These are phyloP conservation scores for Diplosphaera chodatii DNA, from an alignment of 139 green algal species.

Conservation along the genomic window DNA sequence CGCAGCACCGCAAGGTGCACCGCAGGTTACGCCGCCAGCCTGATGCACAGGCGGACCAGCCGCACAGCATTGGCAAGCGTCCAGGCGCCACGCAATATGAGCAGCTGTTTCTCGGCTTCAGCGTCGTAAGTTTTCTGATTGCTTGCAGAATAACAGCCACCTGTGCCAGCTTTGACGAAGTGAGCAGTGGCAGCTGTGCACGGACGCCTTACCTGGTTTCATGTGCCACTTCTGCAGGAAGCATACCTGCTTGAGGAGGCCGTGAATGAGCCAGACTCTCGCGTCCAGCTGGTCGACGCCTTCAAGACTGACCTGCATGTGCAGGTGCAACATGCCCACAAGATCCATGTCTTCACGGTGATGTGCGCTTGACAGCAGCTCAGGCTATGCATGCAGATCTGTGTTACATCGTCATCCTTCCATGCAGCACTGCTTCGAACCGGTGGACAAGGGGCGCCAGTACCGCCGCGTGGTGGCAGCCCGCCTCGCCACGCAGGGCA, in stretches of 20 bases:
- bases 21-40: background rate
- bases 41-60: background rate
- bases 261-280: background rate
- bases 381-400: too few relatives aligned
- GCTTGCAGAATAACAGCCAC: too few relatives aligned
- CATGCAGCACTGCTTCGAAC: background rate
- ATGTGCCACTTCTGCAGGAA: too few relatives aligned
- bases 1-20: background rate
- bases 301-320: background rate
- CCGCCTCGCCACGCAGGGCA: background rate
- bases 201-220: too few relatives aligned
- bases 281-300: background rate
- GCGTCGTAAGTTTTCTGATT: background rate
- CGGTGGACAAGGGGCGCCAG: background rate
- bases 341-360: too few relatives aligned
- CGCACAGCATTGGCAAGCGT: background rate
- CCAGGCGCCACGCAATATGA: background rate
- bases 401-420: too few relatives aligned
- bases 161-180: too few relatives aligned
- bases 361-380: too few relatives aligned
- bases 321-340: too few relatives aligned
- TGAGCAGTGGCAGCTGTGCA: too few relatives aligned
- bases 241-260: background rate
- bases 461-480: background rate
- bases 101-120: background rate